These are phyloP conservation scores for Ascocoryne sarcoides DNA, from an alignment of 2,329 filamentous ascomycete genomes.

Conservation along the genomic window DNA sequence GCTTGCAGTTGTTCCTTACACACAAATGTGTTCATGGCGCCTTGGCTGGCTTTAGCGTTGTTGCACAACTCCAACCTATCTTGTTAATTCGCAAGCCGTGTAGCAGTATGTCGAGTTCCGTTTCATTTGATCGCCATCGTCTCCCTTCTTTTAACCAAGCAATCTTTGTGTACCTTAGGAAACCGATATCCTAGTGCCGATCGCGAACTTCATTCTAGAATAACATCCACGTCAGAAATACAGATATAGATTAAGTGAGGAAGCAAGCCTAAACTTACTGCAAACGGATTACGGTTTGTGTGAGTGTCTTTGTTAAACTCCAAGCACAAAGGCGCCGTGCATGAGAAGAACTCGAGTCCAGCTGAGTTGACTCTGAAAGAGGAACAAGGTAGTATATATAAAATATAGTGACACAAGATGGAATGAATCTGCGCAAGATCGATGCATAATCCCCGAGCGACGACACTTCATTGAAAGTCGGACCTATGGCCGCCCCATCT, in stretches of 20 bases:
- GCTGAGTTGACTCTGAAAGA: too few species aligned
- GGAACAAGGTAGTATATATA: constrained; percentile 10
- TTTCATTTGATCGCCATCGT: neutral
- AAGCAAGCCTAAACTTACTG: too few species aligned
- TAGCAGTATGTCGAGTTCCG: neutral
- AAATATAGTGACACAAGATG: constrained; percentile 10
- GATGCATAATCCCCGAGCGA: too few species aligned
- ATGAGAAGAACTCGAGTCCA: neutral
- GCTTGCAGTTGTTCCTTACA: neutral
- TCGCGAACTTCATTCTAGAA: too few species aligned
- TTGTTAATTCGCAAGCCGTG: neutral
- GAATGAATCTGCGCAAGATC: constrained; percentile 10
- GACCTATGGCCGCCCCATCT: too few species aligned
- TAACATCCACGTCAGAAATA: too few species aligned
- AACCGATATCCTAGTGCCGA: neutral
- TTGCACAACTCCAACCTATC: neutral
- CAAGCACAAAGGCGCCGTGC: constrained; percentile 3
- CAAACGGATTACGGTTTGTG: too few species aligned
- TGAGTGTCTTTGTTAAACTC: neutral
- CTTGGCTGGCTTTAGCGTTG: neutral
- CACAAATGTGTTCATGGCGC: too few species aligned
- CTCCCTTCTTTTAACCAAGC: neutral
- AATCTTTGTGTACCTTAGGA: neutral
- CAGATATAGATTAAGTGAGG: too few species aligned
- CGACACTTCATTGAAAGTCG: too few species aligned